Base-by-base conservation (phyloP, 495 filamentous ascomycete genomes). In the Penicillium robsamsonii region DNA sequence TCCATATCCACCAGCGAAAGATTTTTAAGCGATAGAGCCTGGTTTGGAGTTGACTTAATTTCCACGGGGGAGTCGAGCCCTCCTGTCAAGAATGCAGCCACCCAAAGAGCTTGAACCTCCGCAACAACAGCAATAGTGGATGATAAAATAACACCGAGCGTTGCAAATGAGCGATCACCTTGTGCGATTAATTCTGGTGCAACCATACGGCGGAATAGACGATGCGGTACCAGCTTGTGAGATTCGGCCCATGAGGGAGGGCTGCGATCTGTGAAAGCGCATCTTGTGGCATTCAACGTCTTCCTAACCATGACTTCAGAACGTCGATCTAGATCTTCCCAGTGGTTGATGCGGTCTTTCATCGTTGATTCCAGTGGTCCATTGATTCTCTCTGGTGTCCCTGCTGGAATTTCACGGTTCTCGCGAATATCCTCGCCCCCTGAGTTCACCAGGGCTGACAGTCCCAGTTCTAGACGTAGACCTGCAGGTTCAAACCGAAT, bases 101-200 rank as follows among this genome's bases (percentile, higher is more conserved):
- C 79, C 88, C 87, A 92, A 7, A 91, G 72, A 5, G 82, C 84
- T 57, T 90, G 86, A 3, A 81, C 68, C 55, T 90, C 84, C 0
- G 86, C 81, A 4, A 82, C 75, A 3, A 82, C 69, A 6, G 79
- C 67, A 35, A 82, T 81, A 10, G 77, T 75, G 31, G 87, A 81
- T 50, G 78, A 80, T 33, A 79, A 70, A 5, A 87, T 56, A 7
- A 78, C 69, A 3, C 87, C 87, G 2, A 79, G 65, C 51, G 86
- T 84, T 6, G 81, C 85, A 49, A 87, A 81, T 24, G 85, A 84
- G 5, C 83, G 81, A 31, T 78, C 74, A 3, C 75, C 81, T 4
- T 85, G 74, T 3, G 86, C 82, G 9, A 68, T 60, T 9, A 73
- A 29, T 18, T 62, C 53, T 9, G 70, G 68, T 0, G 64, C 56